Conservation (phyloP, 306 rosid genomes). For the Vicia faba region DNA sequence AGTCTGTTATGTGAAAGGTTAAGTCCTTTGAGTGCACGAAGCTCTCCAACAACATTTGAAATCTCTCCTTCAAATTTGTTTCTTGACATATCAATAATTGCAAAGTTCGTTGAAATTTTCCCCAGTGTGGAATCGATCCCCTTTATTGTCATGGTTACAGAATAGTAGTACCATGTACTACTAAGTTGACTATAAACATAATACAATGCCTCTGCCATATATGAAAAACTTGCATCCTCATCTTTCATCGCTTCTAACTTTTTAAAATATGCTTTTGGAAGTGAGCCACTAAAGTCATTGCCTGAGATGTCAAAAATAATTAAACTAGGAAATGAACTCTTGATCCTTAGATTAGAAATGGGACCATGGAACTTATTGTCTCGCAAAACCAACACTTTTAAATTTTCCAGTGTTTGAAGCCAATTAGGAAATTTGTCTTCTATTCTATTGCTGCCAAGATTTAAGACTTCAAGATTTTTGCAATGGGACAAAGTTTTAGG, state of each 20-base stretch:
- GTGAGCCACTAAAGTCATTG: slow-evolving; percentile 25
- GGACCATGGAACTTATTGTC: slow-evolving; percentile 45
- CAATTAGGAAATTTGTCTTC: slow-evolving; percentile 41
- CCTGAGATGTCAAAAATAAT: slow-evolving; percentile 40
- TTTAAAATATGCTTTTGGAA: neutral
- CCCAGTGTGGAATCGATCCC: neutral
- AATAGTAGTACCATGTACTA: no score
- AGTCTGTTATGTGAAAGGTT: slow-evolving; percentile 43
- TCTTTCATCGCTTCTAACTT: neutral
- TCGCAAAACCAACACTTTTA: slow-evolving; percentile 39
- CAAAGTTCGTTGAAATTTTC: slow-evolving; percentile 8
- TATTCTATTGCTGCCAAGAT: slow-evolving; percentile 43
- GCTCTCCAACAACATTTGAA: slow-evolving; percentile 35
- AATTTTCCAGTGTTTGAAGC: slow-evolving; percentile 33
- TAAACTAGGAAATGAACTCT: slow-evolving; percentile 15
- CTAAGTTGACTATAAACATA: no score
- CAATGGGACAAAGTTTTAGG: slow-evolving; percentile 38
- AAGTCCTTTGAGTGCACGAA: slow-evolving; percentile 31
- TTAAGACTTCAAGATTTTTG: neutral
- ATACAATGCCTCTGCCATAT: no score
- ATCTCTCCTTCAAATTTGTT: slow-evolving; percentile 36
- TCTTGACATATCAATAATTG: slow-evolving; percentile 21
- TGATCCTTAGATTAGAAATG: neutral
- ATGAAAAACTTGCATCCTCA: no score
- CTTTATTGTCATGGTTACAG: neutral